phyloP scores from a whole-genome alignment of 2,329 filamentous ascomycete genomes.

The Torrubiellomyces zombiae region DNA sequence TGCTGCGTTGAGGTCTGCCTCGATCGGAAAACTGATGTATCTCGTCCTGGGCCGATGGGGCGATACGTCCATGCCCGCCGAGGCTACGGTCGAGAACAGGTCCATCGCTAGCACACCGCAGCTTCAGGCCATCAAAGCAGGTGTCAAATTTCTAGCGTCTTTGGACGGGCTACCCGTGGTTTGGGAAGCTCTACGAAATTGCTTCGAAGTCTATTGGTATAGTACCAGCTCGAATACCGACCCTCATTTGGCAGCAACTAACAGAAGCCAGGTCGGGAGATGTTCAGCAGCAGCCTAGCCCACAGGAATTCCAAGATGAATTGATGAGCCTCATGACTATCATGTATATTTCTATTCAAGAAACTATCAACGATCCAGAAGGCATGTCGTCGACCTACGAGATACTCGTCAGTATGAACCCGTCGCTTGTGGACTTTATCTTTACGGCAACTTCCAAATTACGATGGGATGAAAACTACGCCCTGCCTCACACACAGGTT shows the following conservation, averaged over 20 bases:
- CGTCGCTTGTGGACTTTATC: conserved; percentile 55
- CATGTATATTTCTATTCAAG: conserved; percentile 43
- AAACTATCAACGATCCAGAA: conserved; percentile 32
- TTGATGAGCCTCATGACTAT: conserved; percentile 47
- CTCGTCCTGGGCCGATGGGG: conserved; percentile 55
- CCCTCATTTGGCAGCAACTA: conserved; percentile 19
- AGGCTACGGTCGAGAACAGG: conserved; percentile 22
- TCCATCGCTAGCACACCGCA: conserved; percentile 38
- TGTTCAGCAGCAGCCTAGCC: conserved; percentile 21
- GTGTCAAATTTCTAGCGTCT: conserved; percentile 32
- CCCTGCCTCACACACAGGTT: conserved; percentile 47
- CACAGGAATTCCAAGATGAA: conserved; percentile 40
- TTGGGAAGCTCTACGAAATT: conserved; percentile 31
- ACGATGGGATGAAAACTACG: conserved; percentile 54
- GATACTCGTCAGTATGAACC: conserved; percentile 43
- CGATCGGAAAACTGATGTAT: conserved; percentile 41
- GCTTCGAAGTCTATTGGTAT: conserved; percentile 38
- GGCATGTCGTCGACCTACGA: conserved; percentile 28
- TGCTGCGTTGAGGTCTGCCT: conserved; percentile 30
- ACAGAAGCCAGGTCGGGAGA: conserved; percentile 29
- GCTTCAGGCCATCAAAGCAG: conserved; percentile 40
- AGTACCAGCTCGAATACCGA: too few relatives aligned
- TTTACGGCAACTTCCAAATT: conserved; percentile 51
- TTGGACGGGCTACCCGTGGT: conserved; percentile 32
- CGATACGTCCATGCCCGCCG: conserved; percentile 40